Evolutionary conservation across 352 stramenopile genomes (phyloP), one percentile per base, ranked within the genome.

Genomic region (Phytophthora capsici): DNA sequence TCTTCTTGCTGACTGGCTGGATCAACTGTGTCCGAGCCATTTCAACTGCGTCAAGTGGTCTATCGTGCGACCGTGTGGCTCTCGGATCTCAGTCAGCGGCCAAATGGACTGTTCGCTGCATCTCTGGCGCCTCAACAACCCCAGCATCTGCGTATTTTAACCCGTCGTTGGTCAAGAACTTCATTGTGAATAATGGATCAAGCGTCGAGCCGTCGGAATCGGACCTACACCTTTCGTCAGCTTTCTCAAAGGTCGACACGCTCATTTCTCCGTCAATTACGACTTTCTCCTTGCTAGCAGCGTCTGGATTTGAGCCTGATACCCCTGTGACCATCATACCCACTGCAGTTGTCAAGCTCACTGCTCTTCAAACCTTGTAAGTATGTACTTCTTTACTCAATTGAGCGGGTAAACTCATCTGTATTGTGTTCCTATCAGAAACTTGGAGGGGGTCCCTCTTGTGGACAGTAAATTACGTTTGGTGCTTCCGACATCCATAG

Each of bases 361-460:
- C 65, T 0, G 50, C 66, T 0, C 66, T 89, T 6, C 45, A 85
- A 69, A 66, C 37, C 14, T 61, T 89, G 80, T 89, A 77, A 49
- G 78, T 53, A 41, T 20, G 10, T 20, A 36, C 14, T 25, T 4
- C n/a, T n/a, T n/a, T n/a, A n/a, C n/a, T n/a, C n/a, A n/a, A n/a
- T n/a, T n/a, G n/a, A n/a, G n/a, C n/a, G n/a, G n/a, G n/a, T n/a
- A n/a, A n/a, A 22, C 46, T 73, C 34, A 66, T 34, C 5, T 62
- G 12, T 6, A 25, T 50, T 28, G 1, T 60, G 38, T 40, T 37
- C 34, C 12, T 57, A 30, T 2, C 36, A 89, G 81, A 20, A 59
- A 79, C 10, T 70, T 90, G 16, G 62, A 73, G 17, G 69, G 80
- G 4, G 65, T 90, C 26, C 69, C 77, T 6, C 19, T 90, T 4